Evolutionary conservation across 768 basidiomycete genomes (phyloP).

Genomic region (Rhodotorula babjevae): DNA sequence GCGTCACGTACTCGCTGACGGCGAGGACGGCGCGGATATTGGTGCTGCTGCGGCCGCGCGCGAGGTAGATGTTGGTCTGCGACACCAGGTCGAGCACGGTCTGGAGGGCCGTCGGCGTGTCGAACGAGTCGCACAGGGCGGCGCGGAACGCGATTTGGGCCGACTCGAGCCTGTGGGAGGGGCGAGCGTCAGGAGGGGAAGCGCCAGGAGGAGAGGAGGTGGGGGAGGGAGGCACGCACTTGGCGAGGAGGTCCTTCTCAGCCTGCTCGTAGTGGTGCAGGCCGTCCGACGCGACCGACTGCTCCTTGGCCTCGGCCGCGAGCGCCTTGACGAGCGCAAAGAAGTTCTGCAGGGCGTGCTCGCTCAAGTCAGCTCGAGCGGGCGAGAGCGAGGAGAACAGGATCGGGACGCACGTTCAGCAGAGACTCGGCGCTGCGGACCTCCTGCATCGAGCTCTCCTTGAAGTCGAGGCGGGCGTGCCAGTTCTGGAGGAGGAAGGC

Average conservation of each 20-base stretch:
- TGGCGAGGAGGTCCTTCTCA: constrained; percentile 65
- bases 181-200: background rate
- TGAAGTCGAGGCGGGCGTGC: constrained; percentile 92
- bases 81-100: constrained; percentile 75
- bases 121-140: constrained; percentile 93
- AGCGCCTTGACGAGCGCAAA: constrained; percentile 83
- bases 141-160: constrained; percentile 72
- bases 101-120: constrained; percentile 78
- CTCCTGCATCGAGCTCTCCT: constrained; percentile 77
- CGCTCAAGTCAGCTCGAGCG: background rate
- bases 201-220: constrained; percentile 1
- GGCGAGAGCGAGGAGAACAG: background rate
- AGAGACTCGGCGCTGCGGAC: constrained; percentile 75
- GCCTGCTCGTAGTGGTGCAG: constrained; percentile 50
- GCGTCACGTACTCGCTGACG: constrained; percentile 52
- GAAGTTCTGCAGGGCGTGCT: constrained; percentile 65
- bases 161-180: constrained; percentile 58
- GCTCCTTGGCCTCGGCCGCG: constrained; percentile 53
- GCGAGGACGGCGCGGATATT: constrained; percentile 61
- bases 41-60: constrained; percentile 44
- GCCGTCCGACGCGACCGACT: constrained; percentile 45
- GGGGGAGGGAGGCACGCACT: constrained; percentile 51
- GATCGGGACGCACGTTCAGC: constrained; percentile 62
- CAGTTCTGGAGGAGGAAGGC: constrained; percentile 86
- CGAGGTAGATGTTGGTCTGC: constrained; percentile 78